Base-by-base conservation (phyloP, 2,329 filamentous ascomycete species). In the Penicillium sp. region DNA sequence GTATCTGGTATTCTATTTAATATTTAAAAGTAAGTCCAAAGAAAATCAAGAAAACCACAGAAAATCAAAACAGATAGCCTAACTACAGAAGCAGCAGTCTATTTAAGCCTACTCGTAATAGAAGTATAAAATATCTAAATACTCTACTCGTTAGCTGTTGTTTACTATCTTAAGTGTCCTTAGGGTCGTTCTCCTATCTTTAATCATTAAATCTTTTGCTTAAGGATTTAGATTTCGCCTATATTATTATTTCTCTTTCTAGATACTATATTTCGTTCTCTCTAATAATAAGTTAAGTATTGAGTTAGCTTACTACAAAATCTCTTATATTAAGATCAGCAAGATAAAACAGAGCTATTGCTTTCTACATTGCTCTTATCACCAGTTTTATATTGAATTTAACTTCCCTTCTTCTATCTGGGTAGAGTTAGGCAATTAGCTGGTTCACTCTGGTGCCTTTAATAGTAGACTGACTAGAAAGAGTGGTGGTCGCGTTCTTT, bases 261-360 rank as follows among this genome's bases (percentile, higher is more conserved):
- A 23, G 1, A 23, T 11, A 23, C 11, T 7, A 11, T 7, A 7
- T 23, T 23, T 23, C 1, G 1, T 23, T 23, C 21, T 23, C 21
- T 11, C 21, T 11, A 11, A 11, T 23, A 11, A 23, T 23, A 0
- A 88, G 13, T 29, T 9, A 10, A 20, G 21, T 36, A 29, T 18
- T 10, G 8, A 36, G 15, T n/a, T 34, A 18, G 13, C 32, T 35
- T 17, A 14, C 38, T 35, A 20, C 15, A 16, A 18, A 34, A 16
- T 30, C 31, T 40, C 33, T 31, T 40, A 16, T 29, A 26, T 18
- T 20, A 11, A 40, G 4, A 13, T 18, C 18, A 16, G 11, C 18
- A 11, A 20, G 23, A n/a, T 31, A 21, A 15, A 33, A 21, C 28
- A 16, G 17, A 35, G 25, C 8, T 14, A 17, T 40, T 18, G 15